Evolutionary conservation across 805 yeast genomes (phyloP).

Genomic region (Wickerhamiella slavikovae): DNA sequence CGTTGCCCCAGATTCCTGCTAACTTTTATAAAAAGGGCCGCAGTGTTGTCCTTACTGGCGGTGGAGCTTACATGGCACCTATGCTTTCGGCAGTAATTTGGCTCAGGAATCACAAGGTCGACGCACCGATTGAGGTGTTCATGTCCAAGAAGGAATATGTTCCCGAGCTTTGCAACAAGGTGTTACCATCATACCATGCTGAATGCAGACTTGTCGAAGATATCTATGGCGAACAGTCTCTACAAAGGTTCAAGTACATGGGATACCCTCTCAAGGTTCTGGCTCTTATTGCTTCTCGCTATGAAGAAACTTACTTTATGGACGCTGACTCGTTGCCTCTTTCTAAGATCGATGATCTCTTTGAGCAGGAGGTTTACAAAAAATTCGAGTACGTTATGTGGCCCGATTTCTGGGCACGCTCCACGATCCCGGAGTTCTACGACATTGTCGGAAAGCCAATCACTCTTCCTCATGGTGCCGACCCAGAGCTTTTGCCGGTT

Average conservation of each 20-base stretch:
- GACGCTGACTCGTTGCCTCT: conserved; percentile 67
- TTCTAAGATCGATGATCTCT: conserved; percentile 38
- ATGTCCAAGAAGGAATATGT: conserved; percentile 62
- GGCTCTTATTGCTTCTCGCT: conserved; percentile 51
- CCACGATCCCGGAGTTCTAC: conserved; percentile 56
- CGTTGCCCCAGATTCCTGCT: conserved; percentile 5
- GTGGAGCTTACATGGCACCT: conserved; percentile 58
- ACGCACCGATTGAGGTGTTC: conserved; percentile 65
- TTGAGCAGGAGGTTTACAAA: conserved; percentile 34
- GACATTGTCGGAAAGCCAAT: conserved; percentile 31
- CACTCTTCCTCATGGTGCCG: background rate
- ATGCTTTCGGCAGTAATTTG: conserved; percentile 44
- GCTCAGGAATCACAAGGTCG: conserved; percentile 38
- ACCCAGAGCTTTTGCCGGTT: background rate
- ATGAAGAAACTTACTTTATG: conserved; percentile 46
- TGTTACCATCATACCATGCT: conserved; percentile 42
- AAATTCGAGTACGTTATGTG: conserved; percentile 36
- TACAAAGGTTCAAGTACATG: conserved; percentile 28
- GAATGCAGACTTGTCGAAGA: conserved; percentile 46
- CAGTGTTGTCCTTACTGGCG: conserved; percentile 57
- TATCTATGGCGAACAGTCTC: conserved; percentile 34
- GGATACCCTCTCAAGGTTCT: conserved; percentile 54
- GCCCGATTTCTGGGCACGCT: conserved; percentile 83
- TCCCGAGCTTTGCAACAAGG: conserved; percentile 40
- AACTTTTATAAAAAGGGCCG: conserved; percentile 17